Percentiles rank a stretch among this genome's conserved stretches.
phyloP scores from a whole-genome alignment of 805 yeast species.

The Starmerella floricola region DNA sequence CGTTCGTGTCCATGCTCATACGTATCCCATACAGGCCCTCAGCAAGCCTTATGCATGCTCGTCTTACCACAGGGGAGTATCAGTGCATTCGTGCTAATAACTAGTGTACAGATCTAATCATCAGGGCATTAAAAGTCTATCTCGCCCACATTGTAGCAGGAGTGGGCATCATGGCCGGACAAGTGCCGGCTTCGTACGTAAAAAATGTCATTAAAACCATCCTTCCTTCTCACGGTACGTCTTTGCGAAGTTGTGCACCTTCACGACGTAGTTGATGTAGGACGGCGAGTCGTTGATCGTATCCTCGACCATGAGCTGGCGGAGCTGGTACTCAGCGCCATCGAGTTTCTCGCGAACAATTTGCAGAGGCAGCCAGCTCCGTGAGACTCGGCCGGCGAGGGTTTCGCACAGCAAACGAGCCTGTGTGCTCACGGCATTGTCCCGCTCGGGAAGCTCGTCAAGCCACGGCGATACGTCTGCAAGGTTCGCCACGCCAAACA shows the following conservation, averaged over 20 bases:
- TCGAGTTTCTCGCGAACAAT: constrained; percentile 56
- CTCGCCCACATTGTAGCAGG: not conserved
- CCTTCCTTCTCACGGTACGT: constrained; percentile 17
- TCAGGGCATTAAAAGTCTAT: too few species aligned
- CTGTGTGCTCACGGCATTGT: constrained; percentile 56
- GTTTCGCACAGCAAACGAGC: constrained; percentile 51
- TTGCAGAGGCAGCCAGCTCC: constrained; percentile 39
- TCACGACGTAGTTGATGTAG: constrained; percentile 54
- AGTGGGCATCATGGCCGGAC: not conserved
- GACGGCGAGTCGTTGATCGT: constrained; percentile 33
- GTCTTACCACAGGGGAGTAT: too few species aligned
- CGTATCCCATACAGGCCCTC: too few species aligned
- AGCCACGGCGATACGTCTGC: constrained; percentile 38
- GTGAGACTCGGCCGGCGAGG: constrained; percentile 35
- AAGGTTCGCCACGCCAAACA: constrained; percentile 45
- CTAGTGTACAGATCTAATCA: too few species aligned
- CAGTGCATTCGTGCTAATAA: too few species aligned
- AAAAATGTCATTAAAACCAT: constrained; percentile 18
- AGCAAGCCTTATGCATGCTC: too few species aligned
- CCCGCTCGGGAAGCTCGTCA: constrained; percentile 56
- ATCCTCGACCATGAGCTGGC: constrained; percentile 64
- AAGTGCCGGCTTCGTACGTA: not conserved
- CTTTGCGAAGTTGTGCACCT: constrained; percentile 46
- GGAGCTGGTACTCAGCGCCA: constrained; percentile 44
- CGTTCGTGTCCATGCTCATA: too few species aligned